Evolutionary conservation across 2,329 filamentous ascomycete species (phyloP).

Genomic region (Paraconiothyrium sp.): DNA sequence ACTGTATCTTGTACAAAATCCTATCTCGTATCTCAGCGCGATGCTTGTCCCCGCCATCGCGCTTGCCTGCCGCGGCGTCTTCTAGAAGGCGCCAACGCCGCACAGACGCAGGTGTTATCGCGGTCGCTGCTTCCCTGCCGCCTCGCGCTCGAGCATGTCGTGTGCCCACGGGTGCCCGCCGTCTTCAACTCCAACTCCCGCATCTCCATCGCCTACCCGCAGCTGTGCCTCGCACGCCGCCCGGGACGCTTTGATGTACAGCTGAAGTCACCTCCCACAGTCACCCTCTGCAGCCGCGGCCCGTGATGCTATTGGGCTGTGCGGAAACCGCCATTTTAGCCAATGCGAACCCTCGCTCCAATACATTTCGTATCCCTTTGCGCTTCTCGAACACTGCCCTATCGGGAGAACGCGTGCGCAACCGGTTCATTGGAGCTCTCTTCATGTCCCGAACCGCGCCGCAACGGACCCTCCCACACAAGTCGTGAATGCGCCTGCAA

Average conservation of each 20-base stretch:
- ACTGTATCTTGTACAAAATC: no score
- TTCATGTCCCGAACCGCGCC: background rate
- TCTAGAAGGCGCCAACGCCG: slow-evolving; percentile 15
- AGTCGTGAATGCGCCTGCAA: background rate
- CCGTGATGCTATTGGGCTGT: slow-evolving; percentile 2
- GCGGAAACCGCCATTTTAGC: slow-evolving; percentile 16
- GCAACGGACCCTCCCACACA: no score
- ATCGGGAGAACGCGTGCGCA: background rate
- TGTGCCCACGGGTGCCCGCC: background rate
- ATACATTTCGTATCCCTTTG: slow-evolving; percentile 22
- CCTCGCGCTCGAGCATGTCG: background rate
- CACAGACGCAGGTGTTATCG: slow-evolving; percentile 17
- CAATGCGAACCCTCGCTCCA: slow-evolving; percentile 20
- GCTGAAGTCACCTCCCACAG: slow-evolving; percentile 11
- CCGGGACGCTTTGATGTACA: no score
- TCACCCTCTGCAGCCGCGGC: background rate
- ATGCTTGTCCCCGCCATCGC: slow-evolving; percentile 13
- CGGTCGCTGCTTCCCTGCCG: background rate
- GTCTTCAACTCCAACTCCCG: background rate
- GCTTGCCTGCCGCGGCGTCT: slow-evolving; percentile 19
- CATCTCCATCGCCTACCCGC: slow-evolving; percentile 8
- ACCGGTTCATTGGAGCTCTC: background rate
- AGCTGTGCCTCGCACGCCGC: background rate
- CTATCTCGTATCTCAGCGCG: background rate
- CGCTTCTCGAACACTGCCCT: background rate